phyloP scores from a whole-genome alignment of 257 asterid genomes.

The Pogostemon cablin region DNA sequence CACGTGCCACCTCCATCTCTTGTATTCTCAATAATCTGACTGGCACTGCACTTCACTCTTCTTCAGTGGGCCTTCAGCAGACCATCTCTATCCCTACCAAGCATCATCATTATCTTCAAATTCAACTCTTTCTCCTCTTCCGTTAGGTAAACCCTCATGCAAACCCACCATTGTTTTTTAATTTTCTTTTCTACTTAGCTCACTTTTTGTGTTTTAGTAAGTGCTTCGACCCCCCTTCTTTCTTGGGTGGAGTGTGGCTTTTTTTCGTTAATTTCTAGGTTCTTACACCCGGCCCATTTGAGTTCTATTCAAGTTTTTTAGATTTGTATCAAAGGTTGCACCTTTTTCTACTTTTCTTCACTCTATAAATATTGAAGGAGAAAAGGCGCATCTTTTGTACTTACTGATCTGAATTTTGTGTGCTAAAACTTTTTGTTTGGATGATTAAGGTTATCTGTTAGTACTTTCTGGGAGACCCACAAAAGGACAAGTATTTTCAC shows the following conservation, averaged over 20 bases:
- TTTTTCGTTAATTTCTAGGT: constrained; percentile 24
- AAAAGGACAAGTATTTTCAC: constrained; percentile 35
- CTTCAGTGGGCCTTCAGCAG: constrained; percentile 48
- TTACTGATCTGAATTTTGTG: constrained; percentile 39
- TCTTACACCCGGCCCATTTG: constrained; percentile 34
- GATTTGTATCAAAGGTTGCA: constrained; percentile 44
- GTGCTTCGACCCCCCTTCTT: constrained; percentile 1
- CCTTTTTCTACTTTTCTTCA: constrained; percentile 44
- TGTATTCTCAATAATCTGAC: constrained; percentile 32
- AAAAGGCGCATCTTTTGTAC: constrained; percentile 45
- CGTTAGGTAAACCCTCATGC: constrained; percentile 36
- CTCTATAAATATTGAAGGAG: constrained; percentile 35
- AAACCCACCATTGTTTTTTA: neutral
- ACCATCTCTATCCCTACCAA: constrained; percentile 43
- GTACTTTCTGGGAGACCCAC: constrained; percentile 46
- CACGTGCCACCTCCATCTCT: constrained; percentile 47
- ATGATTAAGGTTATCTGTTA: constrained; percentile 49
- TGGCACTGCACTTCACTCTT: constrained; percentile 39
- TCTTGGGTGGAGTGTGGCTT: constrained; percentile 23
- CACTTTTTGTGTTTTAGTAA: constrained; percentile 17
- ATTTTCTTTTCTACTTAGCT: constrained; percentile 13
- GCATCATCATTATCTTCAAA: constrained; percentile 50
- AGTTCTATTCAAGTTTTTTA: constrained; percentile 20
- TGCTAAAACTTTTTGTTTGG: constrained; percentile 33
- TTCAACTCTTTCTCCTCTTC: constrained; percentile 36